phyloP scores from a whole-genome alignment of 1,284 basidiomycete species.

The Ceratobasidium sp. region DNA sequence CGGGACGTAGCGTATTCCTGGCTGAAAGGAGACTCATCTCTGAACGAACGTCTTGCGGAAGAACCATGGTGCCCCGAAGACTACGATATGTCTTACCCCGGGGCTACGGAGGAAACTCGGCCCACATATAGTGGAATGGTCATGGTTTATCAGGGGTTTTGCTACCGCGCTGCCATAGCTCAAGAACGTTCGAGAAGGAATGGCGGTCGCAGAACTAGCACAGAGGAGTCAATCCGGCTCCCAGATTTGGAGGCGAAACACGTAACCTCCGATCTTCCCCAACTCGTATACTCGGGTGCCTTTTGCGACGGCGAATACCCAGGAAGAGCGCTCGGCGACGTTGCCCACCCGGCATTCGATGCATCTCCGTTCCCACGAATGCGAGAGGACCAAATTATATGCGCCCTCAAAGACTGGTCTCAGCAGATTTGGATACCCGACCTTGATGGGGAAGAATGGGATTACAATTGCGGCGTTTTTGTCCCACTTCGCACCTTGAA shows the following conservation, averaged over 20 bases:
- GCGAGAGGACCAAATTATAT: constrained; percentile 13
- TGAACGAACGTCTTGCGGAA: neutral
- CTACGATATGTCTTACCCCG: neutral
- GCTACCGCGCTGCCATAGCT: constrained; percentile 30
- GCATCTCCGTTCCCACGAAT: constrained; percentile 22
- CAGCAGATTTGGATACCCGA: constrained; percentile 28
- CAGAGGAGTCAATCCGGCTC: neutral
- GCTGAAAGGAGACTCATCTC: constrained; percentile 1
- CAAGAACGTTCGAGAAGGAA: constrained; percentile 4
- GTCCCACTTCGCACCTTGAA: constrained; percentile 31
- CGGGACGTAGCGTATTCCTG: neutral
- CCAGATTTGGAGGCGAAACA: neutral
- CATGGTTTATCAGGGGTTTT: constrained; percentile 22
- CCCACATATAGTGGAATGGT: neutral
- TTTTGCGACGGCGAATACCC: constrained; percentile 1
- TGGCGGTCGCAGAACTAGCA: neutral
- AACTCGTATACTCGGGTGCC: neutral
- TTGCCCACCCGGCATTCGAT: constrained; percentile 38
- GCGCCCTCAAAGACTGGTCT: constrained; percentile 28
- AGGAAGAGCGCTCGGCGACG: constrained; percentile 16
- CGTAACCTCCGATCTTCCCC: neutral
- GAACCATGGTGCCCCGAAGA: neutral
- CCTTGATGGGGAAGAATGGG: constrained; percentile 7
- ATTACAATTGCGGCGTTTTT: neutral
- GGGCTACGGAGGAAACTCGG: too few relatives aligned